Evolutionary conservation across 495 filamentous ascomycete species (phyloP), one percentile per base, ranked within the genome.

Genomic region (Chaetomium fimeti): DNA sequence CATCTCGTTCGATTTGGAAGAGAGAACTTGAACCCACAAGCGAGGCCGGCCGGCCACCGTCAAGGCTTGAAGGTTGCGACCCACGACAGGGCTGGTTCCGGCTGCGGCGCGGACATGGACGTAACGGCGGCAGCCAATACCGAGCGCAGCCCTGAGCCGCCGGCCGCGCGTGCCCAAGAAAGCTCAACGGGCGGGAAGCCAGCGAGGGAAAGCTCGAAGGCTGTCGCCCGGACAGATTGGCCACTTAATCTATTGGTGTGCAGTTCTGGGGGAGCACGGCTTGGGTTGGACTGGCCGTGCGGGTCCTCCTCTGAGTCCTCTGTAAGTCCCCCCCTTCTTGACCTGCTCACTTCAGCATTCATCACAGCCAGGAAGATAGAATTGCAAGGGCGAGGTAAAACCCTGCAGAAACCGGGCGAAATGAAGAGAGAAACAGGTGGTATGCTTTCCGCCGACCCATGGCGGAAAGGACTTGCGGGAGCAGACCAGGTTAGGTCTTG

Each of bases 121-220:
- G 45, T 52, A 16, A 61, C 47, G n/a, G 25, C n/a, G 47, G 32
- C 47, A 51, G 59, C 59, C 59, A 61, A 61, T 61, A 36, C 47
- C 29, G 52, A 32, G 47, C 32, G 45, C 47, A 52, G 59, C 12
- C 29, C 15, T 51, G 22, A 40, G 47, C 45, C 29, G 16, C 29
- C 20, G 32, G 15, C 59, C 32, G 47, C 22, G 42, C 47, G 20
- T n/a, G 16, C 22, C 59, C 59, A 53, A 53, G 36, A 51, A 40
- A 36, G 22, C 18, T 47, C 56, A 20, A 12, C 12, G 13, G 12
- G 16, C 40, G 40, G 56, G 8, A 29, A 13, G 40, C 24, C 22
- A 27, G 25, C 9, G 12, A 45, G 12, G 11, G 32, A 5, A 59
- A 20, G 42, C 9, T 48, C 16, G 16, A 18, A 48, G 42, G 40